These are phyloP conservation scores for Rhynchospora breviuscula DNA, from an alignment of 176 grass and related monocot species.

Conservation along the genomic window DNA sequence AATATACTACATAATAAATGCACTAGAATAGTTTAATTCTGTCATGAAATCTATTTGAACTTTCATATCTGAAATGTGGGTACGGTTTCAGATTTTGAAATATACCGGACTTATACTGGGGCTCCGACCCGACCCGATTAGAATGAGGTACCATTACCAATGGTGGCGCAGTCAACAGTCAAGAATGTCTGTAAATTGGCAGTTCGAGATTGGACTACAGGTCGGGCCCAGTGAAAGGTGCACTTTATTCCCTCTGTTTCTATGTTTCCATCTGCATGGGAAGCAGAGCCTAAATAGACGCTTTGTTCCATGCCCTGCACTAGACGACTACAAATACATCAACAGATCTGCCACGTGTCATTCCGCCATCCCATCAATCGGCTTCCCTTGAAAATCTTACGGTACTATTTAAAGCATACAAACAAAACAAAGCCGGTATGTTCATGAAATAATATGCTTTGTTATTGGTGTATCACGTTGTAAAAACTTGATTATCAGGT, in stretches of 20 bases:
- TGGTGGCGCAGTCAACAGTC: constrained; percentile 20
- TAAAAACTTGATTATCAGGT: no score
- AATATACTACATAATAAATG: no score
- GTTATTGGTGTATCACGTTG: no score
- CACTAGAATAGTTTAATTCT: no score
- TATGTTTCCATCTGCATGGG: constrained; percentile 9
- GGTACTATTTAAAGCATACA: not conserved
- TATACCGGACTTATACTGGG: not conserved
- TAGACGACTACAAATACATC: constrained; percentile 3
- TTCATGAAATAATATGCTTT: no score
- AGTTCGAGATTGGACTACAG: not conserved
- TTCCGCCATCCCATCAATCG: constrained; percentile 1
- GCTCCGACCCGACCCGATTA: not conserved
- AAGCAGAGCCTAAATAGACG: constrained; percentile 15
- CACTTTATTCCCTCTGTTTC: constrained; percentile 24
- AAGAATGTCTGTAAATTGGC: constrained; percentile 18
- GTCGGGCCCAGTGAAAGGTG: not conserved
- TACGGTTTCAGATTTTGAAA: not conserved
- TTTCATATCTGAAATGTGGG: no score
- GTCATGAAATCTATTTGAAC: no score
- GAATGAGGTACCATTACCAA: not conserved
- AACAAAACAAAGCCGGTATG: no score
- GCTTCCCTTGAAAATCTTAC: not conserved
- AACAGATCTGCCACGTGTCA: not conserved
- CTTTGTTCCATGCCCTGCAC: constrained; percentile 18